These are phyloP conservation scores for Chaetomiaceae sp. DNA, from an alignment of 2,329 filamentous ascomycete genomes.

Conservation along the genomic window DNA sequence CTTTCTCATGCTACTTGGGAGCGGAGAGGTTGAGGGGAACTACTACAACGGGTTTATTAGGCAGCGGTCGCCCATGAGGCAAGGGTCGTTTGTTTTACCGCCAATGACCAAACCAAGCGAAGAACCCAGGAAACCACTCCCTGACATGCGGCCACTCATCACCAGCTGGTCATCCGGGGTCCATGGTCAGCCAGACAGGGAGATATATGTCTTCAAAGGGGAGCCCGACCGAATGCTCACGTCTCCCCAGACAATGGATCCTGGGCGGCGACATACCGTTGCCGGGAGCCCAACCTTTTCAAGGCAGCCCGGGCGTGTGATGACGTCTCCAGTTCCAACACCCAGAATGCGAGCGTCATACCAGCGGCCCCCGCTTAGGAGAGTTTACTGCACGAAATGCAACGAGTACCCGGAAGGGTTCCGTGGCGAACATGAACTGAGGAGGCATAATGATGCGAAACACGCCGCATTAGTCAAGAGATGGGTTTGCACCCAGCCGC, in stretches of 20 bases:
- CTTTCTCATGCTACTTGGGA: slow-evolving; percentile 48
- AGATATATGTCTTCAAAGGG: slow-evolving; percentile 28
- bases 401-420: slow-evolving; percentile 81
- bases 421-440: slow-evolving; percentile 81
- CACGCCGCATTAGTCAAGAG: slow-evolving; percentile 52
- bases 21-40: slow-evolving; percentile 36
- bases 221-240: slow-evolving; percentile 30
- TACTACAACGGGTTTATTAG: slow-evolving; percentile 41
- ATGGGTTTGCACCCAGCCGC: slow-evolving; percentile 54
- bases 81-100: slow-evolving; percentile 32
- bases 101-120: slow-evolving; percentile 32
- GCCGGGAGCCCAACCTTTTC: slow-evolving; percentile 43
- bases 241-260: slow-evolving; percentile 33
- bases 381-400: slow-evolving; percentile 74
- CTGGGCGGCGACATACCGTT: slow-evolving; percentile 43
- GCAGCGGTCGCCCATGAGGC: slow-evolving; percentile 35
- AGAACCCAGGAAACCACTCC: slow-evolving; percentile 37
- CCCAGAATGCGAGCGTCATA: slow-evolving; percentile 42
- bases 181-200: slow-evolving; percentile 27
- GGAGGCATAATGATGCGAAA: slow-evolving; percentile 60
- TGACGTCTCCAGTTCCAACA: slow-evolving; percentile 41
- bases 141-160: slow-evolving; percentile 37
- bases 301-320: slow-evolving; percentile 36
- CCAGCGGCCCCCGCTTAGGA: slow-evolving; percentile 57
- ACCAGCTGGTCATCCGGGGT: slow-evolving; percentile 35